These are phyloP conservation scores for Echinosophora koreensis DNA, from an alignment of 306 rosid genomes.

Conservation along the genomic window DNA sequence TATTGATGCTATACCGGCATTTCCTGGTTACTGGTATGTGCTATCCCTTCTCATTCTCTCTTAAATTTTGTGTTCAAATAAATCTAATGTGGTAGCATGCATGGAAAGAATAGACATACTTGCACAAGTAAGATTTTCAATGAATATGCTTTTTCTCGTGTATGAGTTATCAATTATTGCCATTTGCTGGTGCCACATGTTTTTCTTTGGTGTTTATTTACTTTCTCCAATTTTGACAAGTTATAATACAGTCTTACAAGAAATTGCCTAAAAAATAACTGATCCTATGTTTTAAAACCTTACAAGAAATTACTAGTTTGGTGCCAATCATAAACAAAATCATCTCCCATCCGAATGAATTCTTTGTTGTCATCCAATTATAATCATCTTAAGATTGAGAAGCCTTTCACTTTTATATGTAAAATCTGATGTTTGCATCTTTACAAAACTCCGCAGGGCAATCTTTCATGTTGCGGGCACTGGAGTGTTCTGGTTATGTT, in stretches of 20 bases:
- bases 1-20: slow-evolving; percentile 71
- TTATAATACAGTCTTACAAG: slow-evolving; percentile 7
- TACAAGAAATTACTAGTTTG: background rate
- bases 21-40: slow-evolving; percentile 84
- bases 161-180: background rate
- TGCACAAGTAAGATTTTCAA: slow-evolving; percentile 20
- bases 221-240: background rate
- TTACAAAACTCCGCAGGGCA: slow-evolving; percentile 69
- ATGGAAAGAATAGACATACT: slow-evolving; percentile 29
- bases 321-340: background rate
- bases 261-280: background rate
- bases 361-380: background rate
- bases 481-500: slow-evolving; percentile 74
- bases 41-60: slow-evolving; percentile 18
- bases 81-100: background rate
- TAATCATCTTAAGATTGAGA: slow-evolving; percentile 19
- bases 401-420: background rate
- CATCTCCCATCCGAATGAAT: background rate
- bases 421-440: slow-evolving; percentile 34
- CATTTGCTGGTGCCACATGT: background rate
- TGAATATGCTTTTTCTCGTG: background rate
- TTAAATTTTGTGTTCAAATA: slow-evolving; percentile 3
- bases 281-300: slow-evolving; percentile 14
- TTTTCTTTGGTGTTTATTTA: background rate
- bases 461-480: slow-evolving; percentile 55